A percentile compares a stretch with the other conserved stretches of the same genome.
phyloP scores from a whole-genome alignment of 73 alveolate genomes.

The Strombidium stylifer region DNA sequence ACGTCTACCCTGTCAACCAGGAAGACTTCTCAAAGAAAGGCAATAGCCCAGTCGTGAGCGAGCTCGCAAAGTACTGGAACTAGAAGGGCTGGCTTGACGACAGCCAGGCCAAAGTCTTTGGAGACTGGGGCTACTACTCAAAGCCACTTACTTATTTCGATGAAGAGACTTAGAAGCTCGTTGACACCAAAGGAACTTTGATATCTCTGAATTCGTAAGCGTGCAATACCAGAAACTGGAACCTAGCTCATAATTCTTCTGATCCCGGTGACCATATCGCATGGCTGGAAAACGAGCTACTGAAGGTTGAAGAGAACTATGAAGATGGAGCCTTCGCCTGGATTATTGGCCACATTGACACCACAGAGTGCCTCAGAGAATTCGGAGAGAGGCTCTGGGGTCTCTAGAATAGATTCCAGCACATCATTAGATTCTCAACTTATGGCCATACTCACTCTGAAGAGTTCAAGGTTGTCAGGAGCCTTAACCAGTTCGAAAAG shows the following conservation, averaged over 20 bases:
- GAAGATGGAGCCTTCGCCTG: constrained; percentile 7
- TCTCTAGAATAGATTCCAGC: constrained; percentile 26
- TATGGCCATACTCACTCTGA: constrained; percentile 30
- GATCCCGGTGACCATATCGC: constrained; percentile 26
- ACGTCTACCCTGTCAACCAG: constrained; percentile 38
- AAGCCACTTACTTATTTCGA: neutral
- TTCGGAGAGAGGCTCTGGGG: constrained; percentile 14
- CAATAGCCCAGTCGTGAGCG: constrained; percentile 7
- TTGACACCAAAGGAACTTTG: constrained; percentile 17
- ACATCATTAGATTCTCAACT: constrained; percentile 1
- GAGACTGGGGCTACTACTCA: neutral
- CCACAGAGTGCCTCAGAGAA: neutral
- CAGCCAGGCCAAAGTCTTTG: neutral
- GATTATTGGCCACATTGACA: neutral
- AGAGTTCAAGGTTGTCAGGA: neutral
- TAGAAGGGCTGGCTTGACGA: constrained; percentile 40
- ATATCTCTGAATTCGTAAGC: neutral
- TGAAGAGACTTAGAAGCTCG: constrained; percentile 13
- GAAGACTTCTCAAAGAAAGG: constrained; percentile 16
- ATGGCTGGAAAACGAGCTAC: constrained; percentile 31
- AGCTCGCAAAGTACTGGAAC: constrained; percentile 14
- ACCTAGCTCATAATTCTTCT: neutral
- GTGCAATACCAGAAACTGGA: neutral
- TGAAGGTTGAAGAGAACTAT: neutral
- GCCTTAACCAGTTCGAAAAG: constrained; percentile 1